These are phyloP conservation scores for Meyerozyma carpophila DNA, from an alignment of 1,139 yeast species.

Conservation along the genomic window DNA sequence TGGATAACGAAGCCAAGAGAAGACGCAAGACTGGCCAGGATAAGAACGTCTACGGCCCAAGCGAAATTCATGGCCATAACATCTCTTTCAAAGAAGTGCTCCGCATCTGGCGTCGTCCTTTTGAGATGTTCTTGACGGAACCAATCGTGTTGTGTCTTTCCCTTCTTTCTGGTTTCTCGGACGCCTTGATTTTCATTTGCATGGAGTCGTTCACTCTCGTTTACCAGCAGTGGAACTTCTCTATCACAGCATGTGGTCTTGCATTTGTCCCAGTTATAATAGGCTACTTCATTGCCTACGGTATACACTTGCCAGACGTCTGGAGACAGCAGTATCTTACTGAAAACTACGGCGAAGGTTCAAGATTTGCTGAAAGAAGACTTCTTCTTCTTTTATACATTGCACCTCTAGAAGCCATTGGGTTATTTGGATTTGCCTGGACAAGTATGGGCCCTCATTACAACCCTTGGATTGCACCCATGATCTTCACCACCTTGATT, in stretches of 20 bases:
- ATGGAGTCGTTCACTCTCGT: conserved; percentile 30
- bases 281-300: conserved; percentile 25
- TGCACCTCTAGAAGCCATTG: conserved; percentile 30
- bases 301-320: conserved; percentile 18
- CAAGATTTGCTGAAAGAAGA: conserved; percentile 23
- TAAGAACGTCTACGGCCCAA: conserved; percentile 21
- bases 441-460: conserved; percentile 26
- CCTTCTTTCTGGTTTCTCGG: conserved; percentile 32
- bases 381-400: conserved; percentile 17
- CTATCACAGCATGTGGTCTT: conserved; percentile 21
- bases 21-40: conserved; percentile 25
- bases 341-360: conserved; percentile 16
- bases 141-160: conserved; percentile 33
- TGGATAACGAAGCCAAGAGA: conserved; percentile 29
- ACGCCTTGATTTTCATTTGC: conserved; percentile 33
- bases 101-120: conserved; percentile 28
- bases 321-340: conserved; percentile 15
- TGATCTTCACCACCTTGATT: conserved; percentile 26
- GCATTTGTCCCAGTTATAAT: conserved; percentile 25
- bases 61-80: conserved; percentile 15
- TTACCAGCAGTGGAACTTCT: conserved; percentile 16
- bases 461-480: conserved; percentile 31
- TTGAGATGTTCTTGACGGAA: conserved; percentile 30
- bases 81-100: conserved; percentile 16
- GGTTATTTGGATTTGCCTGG: conserved; percentile 35